Evolutionary conservation across 352 stramenopile genomes (phyloP), one percentile per base, ranked within the genome.

Genomic region (Phytopythium montanum): DNA sequence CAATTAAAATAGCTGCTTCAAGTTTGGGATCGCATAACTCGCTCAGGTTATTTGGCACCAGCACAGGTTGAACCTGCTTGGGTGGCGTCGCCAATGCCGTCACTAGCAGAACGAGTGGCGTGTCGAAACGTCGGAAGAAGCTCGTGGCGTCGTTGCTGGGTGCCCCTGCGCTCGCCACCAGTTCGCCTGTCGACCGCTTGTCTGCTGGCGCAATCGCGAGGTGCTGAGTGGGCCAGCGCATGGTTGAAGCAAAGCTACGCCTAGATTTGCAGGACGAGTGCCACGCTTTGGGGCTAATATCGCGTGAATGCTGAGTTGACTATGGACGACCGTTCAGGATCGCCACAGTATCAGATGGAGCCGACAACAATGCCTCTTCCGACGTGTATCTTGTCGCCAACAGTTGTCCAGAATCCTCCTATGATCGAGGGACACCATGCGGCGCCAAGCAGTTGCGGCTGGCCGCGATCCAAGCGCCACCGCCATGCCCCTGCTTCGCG

Each of bases 111-210:
- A 45, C 18, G 6, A 44, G 18, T 45, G 39, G 14, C 39, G 39
- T 45, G 39, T 45, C 39, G 39, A 45, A 45, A 45, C 18, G 39
- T 45, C 39, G 39, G 39, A 45, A 45, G 39, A 45, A 45, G 39
- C 39, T 45, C 5, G 0, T 44, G 39, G 8, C 39, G 39, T 13
- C 14, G 39, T 45, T 45, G 23, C 10, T 25, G 39, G 39, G 18
- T 45, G 18, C 19, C 23, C 38, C 3, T 18, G 38, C 38, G n/a
- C 38, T 18, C 12, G 16, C 16, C 38, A 18, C 38, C 38, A 44
- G 18, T 10, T 45, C 39, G 19, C 39, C 39, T 45, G 39, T 45
- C 39, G 39, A 45, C 18, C 14, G 5, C 39, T 45, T 19, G 39
- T 45, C 39, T 45, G 39, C 39, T n/a, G 39, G 18, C 13, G 39